Base-by-base conservation (phyloP, 2,329 filamentous ascomycete species). In the Albophoma yamanashiensis region DNA sequence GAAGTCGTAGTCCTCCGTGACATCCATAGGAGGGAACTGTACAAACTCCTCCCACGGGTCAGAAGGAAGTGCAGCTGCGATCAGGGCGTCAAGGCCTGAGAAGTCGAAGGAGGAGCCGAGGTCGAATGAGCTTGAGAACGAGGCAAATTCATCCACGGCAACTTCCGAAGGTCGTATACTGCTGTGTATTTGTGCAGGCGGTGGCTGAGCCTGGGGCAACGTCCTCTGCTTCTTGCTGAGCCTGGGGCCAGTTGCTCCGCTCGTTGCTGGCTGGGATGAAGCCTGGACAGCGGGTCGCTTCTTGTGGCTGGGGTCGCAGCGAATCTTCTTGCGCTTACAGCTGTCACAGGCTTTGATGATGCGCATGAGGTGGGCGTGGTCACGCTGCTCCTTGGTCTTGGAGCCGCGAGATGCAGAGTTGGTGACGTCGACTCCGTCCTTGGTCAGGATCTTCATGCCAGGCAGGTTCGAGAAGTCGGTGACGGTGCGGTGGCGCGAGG, bases 371-470 rank as follows among this genome's bases (percentile, higher is more conserved):
- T 86, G 84, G 7, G 85, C 85, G 67, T 87, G 85, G 58, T 87
- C 84, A 40, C 85, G 79, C 75, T 87, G 84, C 75, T 87, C 84
- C 76, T 85, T 85, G 58, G 85, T 85, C 75, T 87, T 87, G 70
- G 80, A 83, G 40, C 84, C 83, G 45, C 84, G 79, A 20, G 82
- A 84, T 17, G 82, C 82, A 59, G 80, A 79, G 70, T 85, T 82
- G 53, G 85, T 88, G 60, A 88, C 80, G 68, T 88, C 85, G 50
- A 75, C 73, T 56, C 85, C 85, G 63, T 85, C 83, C 69, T 79
- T 82, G 61, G 84, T 87, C 75, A 87, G 78, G 63, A 88, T 87
- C 69, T 84, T 85, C 82, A 87, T 87, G 58, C 85, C 84, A 9
- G 83, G 83, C 25, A 86, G 70, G 64, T 76, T 74, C 7, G 79